phyloP scores from a whole-genome alignment of 1,139 yeast species.

The Debaryomyces psychrophilus region DNA sequence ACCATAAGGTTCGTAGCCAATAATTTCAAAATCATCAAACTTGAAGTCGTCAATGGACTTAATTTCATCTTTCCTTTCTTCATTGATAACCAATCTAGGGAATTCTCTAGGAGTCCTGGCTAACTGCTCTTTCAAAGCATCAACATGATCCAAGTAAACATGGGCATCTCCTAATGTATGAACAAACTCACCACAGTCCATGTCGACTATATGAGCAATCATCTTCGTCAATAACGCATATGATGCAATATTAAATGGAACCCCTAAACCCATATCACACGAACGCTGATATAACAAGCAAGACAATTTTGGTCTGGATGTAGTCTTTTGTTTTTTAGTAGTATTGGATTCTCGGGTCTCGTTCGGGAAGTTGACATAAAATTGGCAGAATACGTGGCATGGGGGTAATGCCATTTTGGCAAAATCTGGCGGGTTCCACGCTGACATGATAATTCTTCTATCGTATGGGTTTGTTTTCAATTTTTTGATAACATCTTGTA shows the following conservation, averaged over 20 bases:
- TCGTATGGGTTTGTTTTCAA: slow-evolving; percentile 89
- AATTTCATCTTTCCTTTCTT: slow-evolving; percentile 53
- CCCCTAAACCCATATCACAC: slow-evolving; percentile 99
- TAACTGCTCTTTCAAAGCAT: slow-evolving; percentile 81
- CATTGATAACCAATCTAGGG: slow-evolving; percentile 73
- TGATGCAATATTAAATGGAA: slow-evolving; percentile 96
- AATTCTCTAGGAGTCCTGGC: slow-evolving; percentile 73
- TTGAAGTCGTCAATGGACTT: slow-evolving; percentile 81
- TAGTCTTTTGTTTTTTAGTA: slow-evolving; percentile 19
- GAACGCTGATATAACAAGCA: slow-evolving; percentile 94
- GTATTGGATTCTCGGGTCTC: slow-evolving; percentile 24
- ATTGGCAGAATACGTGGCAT: slow-evolving; percentile 95
- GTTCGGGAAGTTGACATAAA: slow-evolving; percentile 81
- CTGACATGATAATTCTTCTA: slow-evolving; percentile 89
- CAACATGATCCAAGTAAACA: slow-evolving; percentile 89
- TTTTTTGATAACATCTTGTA: slow-evolving; percentile 75
- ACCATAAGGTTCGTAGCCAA: slow-evolving; percentile 77
- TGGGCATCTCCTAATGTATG: slow-evolving; percentile 98
- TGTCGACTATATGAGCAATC: slow-evolving; percentile 92
- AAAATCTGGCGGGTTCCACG: slow-evolving; percentile 98
- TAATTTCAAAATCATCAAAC: slow-evolving; percentile 82
- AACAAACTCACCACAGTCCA: slow-evolving; percentile 93
- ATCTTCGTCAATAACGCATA: slow-evolving; percentile 88
- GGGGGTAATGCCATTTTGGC: slow-evolving; percentile 96
- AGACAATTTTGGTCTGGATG: slow-evolving; percentile 64